These are phyloP conservation scores for Suhomyces kunorum DNA, from an alignment of 1,139 yeast genomes.

Conservation along the genomic window DNA sequence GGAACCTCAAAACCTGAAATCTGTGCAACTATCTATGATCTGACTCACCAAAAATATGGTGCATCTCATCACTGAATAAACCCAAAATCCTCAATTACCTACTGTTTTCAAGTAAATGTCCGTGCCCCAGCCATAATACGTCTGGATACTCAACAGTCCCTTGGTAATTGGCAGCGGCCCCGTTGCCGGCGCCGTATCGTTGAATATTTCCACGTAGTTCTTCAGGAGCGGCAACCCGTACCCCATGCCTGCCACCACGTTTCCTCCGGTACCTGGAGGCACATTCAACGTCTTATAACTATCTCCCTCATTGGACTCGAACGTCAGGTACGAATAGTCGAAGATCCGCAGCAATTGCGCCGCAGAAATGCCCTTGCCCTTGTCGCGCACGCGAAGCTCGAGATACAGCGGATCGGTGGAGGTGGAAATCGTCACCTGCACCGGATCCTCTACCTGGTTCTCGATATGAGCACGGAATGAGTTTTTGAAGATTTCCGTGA, in stretches of 20 bases:
- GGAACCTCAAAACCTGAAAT: no score
- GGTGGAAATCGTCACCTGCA: conserved; percentile 65
- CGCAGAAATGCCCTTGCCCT: conserved; percentile 85
- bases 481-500: conserved; percentile 85
- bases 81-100: no score
- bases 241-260: conserved; percentile 92
- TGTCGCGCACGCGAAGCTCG: conserved; percentile 76
- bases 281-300: conserved; percentile 60
- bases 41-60: no score
- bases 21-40: no score
- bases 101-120: conserved; percentile 46
- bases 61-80: no score
- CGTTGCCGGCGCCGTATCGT: conserved; percentile 31
- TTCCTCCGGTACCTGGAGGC: conserved; percentile 71
- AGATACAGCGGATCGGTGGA: conserved; percentile 44
- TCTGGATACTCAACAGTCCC: conserved; percentile 78
- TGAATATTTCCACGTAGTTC: conserved; percentile 48
- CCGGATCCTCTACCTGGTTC: conserved; percentile 57
- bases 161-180: conserved; percentile 25
- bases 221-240: conserved; percentile 88
- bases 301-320: conserved; percentile 60
- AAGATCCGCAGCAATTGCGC: conserved; percentile 65
- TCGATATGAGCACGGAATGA: conserved; percentile 86
- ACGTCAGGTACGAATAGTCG: conserved; percentile 85
- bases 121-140: conserved; percentile 81